Evolutionary conservation across 768 basidiomycete genomes (phyloP), one percentile per base, ranked within the genome.

Genomic region (Solioccasus polychromus): DNA sequence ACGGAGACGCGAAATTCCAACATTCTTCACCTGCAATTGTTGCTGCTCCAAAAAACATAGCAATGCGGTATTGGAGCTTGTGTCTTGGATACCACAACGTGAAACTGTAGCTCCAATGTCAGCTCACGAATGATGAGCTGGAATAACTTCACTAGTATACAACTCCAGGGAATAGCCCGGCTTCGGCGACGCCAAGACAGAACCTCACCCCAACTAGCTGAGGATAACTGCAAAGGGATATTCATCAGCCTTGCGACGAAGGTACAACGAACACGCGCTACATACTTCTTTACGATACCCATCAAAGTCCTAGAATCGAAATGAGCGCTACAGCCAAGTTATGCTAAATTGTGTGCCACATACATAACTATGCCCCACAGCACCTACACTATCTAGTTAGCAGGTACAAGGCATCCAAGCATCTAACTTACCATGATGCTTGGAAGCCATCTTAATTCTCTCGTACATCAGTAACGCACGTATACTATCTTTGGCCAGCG

Each of bases 141-240:
- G 17, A 34, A 26, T n/a, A n/a, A n/a, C 60, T 74, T 34, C 45
- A 85, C 85, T 84, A 88, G 67, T 85, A 89, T 1, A 78, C 75
- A 8, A 87, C 81, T 19, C 85, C 85, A 9, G 86, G 85, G 61
- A 83, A 88, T 9, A 86, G 58, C 4, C 86, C 84, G 4, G 83
- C 80, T 63, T 88, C 86, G 0, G 83, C 76, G 2, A 83, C 57
- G 2, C 85, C 86, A 0, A 87, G 75, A 46, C 74, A 77, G 7
- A 80, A 62, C 9, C 83, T 75, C 8, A 69, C 70, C 15, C 73
- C 82, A 12, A 83, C 73, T 12, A 85, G 73, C 54, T 84, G 76
- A 8, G 74, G 75, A 55, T 81, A 85, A 22, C 83, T 85, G 51
- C 5, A 30, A 15, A 19, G n/a, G 15, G n/a, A 26, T 14, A 20